Evolutionary conservation across 352 stramenopile species (phyloP), one percentile per base, ranked within the genome.

Genomic region (Globisporangium polare): DNA sequence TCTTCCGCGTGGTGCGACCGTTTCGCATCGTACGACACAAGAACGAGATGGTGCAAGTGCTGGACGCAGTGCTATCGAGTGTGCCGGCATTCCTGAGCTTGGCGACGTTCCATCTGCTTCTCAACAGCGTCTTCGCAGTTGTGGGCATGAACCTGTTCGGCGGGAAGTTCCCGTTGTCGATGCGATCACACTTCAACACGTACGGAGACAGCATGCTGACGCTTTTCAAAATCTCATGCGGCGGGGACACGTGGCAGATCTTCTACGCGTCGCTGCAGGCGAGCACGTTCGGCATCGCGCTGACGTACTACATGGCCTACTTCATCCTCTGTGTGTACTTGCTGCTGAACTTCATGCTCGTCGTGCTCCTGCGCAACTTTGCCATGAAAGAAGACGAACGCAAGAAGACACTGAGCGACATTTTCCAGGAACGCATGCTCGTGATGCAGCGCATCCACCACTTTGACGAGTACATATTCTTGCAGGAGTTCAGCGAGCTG

Each of bases 301-400:
- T 89, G 29, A 37, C 83, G 24, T 95, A 86, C 53, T 95, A 94
- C 64, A 66, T 94, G 43, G 66, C 64, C 0, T 96, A 88, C 60
- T 81, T 88, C 13, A 83, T 95, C 0, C 63, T 93, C 4, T 82
- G 74, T 26, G 74, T 82, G 22, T 89, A 84, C 31, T 49, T 94
- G 1, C 74, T 89, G 17, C 70, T 94, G 1, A 95, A 95, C 68
- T 89, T 94, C 57, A 91, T 96, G 75, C 71, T 94, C 20, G 86
- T 96, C 4, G 83, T 95, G 29, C 62, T 96, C 24, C 71, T 95
- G 15, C 74, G 78, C 17, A 90, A 92, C 57, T 96, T 96, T 27
- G 83, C 79, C 3, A 87, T 95, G 80, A 94, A 92, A 62, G 83
- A 89, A 46, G 86, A 96, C 42, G 86, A 92, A 60, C 73, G 88